phyloP scores from a whole-genome alignment of 768 basidiomycete genomes.

The Mycena floridula region DNA sequence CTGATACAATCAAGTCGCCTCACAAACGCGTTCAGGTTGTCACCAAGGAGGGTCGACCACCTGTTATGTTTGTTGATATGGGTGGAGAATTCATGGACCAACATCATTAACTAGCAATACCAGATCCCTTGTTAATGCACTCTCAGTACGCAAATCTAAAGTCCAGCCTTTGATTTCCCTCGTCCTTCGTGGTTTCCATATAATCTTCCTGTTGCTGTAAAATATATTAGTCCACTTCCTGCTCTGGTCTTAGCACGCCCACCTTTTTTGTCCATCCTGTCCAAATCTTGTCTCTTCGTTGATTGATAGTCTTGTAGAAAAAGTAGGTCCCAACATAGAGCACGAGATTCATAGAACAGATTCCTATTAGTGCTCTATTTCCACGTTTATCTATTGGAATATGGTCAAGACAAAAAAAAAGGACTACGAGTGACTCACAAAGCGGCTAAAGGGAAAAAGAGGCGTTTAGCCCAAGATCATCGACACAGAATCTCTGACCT shows the following conservation, averaged over 20 bases:
- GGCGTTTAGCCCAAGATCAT: not conserved
- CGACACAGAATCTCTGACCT: slow-evolving; percentile 17
- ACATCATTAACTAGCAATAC: slow-evolving; percentile 44
- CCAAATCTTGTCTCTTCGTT: slow-evolving; percentile 45
- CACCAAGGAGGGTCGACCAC: slow-evolving; percentile 39
- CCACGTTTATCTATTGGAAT: slow-evolving; percentile 47
- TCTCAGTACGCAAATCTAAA: slow-evolving; percentile 55
- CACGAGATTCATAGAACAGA: slow-evolving; percentile 46
- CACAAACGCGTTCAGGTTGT: slow-evolving; percentile 30
- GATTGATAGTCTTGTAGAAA: slow-evolving; percentile 51
- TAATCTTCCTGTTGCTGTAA: slow-evolving; percentile 50
- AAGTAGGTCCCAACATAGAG: slow-evolving; percentile 45
- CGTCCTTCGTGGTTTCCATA: slow-evolving; percentile 52
- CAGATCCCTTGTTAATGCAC: slow-evolving; percentile 22
- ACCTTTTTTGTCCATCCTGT: slow-evolving; percentile 42
- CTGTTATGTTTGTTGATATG: slow-evolving; percentile 67
- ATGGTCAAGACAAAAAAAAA: slow-evolving; percentile 1
- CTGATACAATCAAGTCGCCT: slow-evolving; percentile 29
- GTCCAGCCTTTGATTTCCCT: slow-evolving; percentile 54
- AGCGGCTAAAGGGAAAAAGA: slow-evolving; percentile 21
- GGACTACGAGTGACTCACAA: slow-evolving; percentile 18
- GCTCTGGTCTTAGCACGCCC: no score
- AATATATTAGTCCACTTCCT: no score
- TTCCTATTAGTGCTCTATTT: slow-evolving; percentile 49
- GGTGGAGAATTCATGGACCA: slow-evolving; percentile 64